A percentile compares a stretch with the other conserved stretches of the same genome.
Conservation (phyloP, 257 asterid species). For the Lantana camara region DNA sequence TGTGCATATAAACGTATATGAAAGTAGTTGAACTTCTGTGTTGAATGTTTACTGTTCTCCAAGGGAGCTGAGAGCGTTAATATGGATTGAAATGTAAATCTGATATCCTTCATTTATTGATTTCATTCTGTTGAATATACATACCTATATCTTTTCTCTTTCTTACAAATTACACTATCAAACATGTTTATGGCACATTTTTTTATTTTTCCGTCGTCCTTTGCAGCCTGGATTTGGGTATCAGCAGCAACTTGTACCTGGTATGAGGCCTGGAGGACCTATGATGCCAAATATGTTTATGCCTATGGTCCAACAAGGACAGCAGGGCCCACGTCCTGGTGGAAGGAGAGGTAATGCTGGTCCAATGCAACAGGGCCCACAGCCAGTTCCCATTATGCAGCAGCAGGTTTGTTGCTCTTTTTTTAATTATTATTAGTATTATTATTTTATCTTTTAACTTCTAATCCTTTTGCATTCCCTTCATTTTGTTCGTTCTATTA, state of each 20-base stretch:
- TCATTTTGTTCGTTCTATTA: neutral
- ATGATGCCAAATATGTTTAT: conserved; percentile 86
- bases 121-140: neutral
- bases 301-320: conserved; percentile 92
- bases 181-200: neutral
- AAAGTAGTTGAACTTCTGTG: neutral
- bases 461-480: neutral
- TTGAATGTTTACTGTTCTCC: neutral
- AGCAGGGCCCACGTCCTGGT: conserved; percentile 93
- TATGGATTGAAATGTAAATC: neutral
- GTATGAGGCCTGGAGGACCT: conserved; percentile 90
- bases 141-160: too few relatives aligned
- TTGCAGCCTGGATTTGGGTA: conserved; percentile 95
- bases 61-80: neutral
- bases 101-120: neutral
- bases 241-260: conserved; percentile 98
- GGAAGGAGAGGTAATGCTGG: conserved; percentile 73
- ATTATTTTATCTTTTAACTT: neutral
- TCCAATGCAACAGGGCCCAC: conserved; percentile 85
- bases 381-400: conserved; percentile 76
- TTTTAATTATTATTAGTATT: too few relatives aligned
- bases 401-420: conserved; percentile 57
- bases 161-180: too few relatives aligned
- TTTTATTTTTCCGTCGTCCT: neutral
- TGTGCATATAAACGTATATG: neutral